A percentile compares a stretch with the other conserved stretches of the same genome.
Evolutionary conservation across 2,329 filamentous ascomycete genomes (phyloP).

Genomic region (Cladosporium sp.): DNA sequence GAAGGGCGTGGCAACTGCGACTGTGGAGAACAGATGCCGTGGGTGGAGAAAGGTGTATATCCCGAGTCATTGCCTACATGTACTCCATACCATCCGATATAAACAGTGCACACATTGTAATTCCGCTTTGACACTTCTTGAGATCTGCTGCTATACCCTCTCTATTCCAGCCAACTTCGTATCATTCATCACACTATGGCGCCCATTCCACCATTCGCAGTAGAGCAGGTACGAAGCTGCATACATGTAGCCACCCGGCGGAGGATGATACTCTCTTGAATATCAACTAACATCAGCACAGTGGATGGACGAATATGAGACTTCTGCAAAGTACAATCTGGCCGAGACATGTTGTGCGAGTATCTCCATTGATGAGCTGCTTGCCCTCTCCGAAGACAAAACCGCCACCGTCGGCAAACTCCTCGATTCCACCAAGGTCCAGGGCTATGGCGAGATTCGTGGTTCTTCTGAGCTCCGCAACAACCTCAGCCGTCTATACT

Average conservation of each 20-base stretch:
- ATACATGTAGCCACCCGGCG: not conserved
- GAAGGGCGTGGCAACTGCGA: not conserved
- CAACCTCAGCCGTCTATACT: constrained; percentile 67
- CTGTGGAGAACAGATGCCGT: not conserved
- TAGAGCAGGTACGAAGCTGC: constrained; percentile 62
- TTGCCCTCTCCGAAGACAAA: constrained; percentile 60
- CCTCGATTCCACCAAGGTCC: constrained; percentile 56
- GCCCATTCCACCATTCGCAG: constrained; percentile 57
- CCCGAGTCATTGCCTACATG: constrained; percentile 1
- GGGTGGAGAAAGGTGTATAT: not conserved
- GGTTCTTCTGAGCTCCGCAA: constrained; percentile 65
- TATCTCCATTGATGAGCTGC: constrained; percentile 70
- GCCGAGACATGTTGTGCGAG: constrained; percentile 79
- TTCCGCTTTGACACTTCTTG: not conserved
- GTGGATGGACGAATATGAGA: constrained; percentile 61
- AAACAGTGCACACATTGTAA: not conserved
- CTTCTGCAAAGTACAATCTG: constrained; percentile 64
- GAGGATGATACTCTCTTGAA: constrained; percentile 16
- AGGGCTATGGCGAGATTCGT: constrained; percentile 74
- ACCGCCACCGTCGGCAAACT: constrained; percentile 43
- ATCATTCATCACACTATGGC: constrained; percentile 16
- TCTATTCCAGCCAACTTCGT: not conserved
- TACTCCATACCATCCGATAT: not conserved
- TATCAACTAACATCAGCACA: constrained; percentile 33
- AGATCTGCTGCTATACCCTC: not conserved